Base-by-base conservation (phyloP, 148 eudicot species). In the Linanthus parryae region DNA sequence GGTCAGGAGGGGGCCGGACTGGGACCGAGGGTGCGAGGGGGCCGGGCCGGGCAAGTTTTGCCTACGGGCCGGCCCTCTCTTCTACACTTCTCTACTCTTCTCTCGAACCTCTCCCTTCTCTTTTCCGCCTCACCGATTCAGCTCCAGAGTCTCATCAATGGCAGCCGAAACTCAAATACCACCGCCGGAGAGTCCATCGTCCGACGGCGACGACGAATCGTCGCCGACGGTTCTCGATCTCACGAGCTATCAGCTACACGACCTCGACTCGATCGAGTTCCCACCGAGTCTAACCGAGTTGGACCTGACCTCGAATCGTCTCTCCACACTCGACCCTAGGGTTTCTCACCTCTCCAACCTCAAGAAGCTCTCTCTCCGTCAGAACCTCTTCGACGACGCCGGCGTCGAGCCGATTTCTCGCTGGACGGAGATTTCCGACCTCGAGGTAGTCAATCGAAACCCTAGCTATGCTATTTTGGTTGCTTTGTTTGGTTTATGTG, bases 311-410 rank as follows among this genome's bases (percentile, higher is more conserved):
- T 77, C 83, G 10, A 92, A 92, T 56, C 94, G 99, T 0, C 66
- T 92, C 36, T 70, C 86, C 15, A 59, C 71, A 50, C 37, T 92
- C 38, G 99, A 92, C 73, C 73, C 80, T 31, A 86, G 96, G 33
- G 79, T 92, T 19, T 63, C 61, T 3, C 85, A 66, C 4, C 77
- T 92, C 43, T 65, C 63, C 38, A 59, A 71, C 33, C 85, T 92
- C 50, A 87, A 77, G 58, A 92, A 77, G 67, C 76, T 92, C 25
- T 92, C 99, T 36, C 73, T 87, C 38, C 94, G 99, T 33, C 99
- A 92, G 64, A 92, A 92, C 59, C 90, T 92, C 20, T 54, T 92
- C 36, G 74, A 73, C 16, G 94, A 84, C 48, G 64, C 78, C 53
- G 96, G 76, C 38, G 54, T 87, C 37, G 58, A 61, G 28, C 78